A percentile compares a stretch with the other conserved stretches of the same genome.
phyloP scores from a whole-genome alignment of 2,329 filamentous ascomycete species.

The Xenosphaeropsis pyriputrescens region DNA sequence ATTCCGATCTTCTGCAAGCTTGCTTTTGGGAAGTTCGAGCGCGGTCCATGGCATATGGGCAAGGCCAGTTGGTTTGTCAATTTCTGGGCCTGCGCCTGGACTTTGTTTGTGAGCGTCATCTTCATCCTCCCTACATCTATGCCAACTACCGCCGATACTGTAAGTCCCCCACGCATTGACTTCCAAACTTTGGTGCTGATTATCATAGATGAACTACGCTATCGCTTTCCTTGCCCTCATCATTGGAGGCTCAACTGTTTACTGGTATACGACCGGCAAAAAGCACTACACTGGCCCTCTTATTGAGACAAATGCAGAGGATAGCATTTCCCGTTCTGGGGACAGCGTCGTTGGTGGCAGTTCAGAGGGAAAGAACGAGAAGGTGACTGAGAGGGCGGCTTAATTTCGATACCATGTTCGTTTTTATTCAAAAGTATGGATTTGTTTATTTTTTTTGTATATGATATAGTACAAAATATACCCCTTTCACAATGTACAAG shows the following conservation, averaged over 20 bases:
- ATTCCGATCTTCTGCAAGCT: constrained; percentile 41
- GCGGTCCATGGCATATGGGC: constrained; percentile 36
- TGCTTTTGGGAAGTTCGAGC: constrained; percentile 29
- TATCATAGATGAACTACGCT: constrained; percentile 37
- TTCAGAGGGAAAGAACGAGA: not conserved
- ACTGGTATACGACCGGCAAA: constrained; percentile 29
- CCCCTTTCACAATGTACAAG: no score
- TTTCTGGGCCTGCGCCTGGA: constrained; percentile 33
- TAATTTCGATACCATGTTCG: not conserved
- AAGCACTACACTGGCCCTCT: constrained; percentile 32
- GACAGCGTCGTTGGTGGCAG: not conserved
- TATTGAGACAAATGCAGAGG: constrained; percentile 11
- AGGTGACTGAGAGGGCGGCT: not conserved
- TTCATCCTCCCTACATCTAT: constrained; percentile 34
- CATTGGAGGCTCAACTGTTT: constrained; percentile 24
- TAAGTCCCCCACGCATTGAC: constrained; percentile 13
- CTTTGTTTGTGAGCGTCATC: constrained; percentile 34
- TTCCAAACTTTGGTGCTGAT: not conserved
- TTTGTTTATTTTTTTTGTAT: no score
- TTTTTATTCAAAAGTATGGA: no score
- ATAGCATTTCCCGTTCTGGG: not conserved
- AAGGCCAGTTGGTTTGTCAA: constrained; percentile 25
- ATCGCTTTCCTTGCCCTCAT: constrained; percentile 31
- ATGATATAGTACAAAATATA: no score
- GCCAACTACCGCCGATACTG: constrained; percentile 29